phyloP scores from a whole-genome alignment of 805 yeast species.

The Candida coleopterorum region DNA sequence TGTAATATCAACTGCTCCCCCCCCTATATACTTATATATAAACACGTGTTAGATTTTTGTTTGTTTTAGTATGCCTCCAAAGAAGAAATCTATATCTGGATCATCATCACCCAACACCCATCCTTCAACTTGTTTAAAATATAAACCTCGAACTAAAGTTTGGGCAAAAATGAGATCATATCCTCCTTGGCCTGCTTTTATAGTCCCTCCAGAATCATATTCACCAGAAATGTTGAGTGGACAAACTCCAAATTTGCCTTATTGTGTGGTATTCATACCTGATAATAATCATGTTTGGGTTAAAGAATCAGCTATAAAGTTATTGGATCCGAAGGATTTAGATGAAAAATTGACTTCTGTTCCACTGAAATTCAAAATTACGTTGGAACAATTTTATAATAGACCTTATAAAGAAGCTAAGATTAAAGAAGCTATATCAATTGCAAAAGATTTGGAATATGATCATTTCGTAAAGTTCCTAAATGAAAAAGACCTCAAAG shows the following conservation, averaged over 20 bases:
- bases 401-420: constrained; percentile 15
- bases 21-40: too few relatives aligned
- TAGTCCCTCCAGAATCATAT: constrained; percentile 36
- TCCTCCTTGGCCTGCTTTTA: constrained; percentile 49
- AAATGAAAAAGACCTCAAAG: constrained; percentile 12
- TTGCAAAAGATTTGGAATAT: constrained; percentile 32
- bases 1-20: too few relatives aligned
- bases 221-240: constrained; percentile 32
- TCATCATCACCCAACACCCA: too few relatives aligned
- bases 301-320: constrained; percentile 34
- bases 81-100: too few relatives aligned
- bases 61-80: too few relatives aligned
- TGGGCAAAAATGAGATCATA: constrained; percentile 42
- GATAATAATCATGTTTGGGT: constrained; percentile 45
- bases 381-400: constrained; percentile 7
- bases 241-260: constrained; percentile 31
- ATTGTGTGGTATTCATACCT: constrained; percentile 42
- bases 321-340: constrained; percentile 25
- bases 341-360: constrained; percentile 14
- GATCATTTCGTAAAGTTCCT: constrained; percentile 28
- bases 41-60: too few relatives aligned
- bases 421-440: constrained; percentile 34
- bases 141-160: constrained; percentile 35
- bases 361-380: constrained; percentile 10
- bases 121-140: constrained; percentile 9